Evolutionary conservation across 306 rosid species (phyloP).

Genomic region (Cotoneaster glaucophyllus): DNA sequence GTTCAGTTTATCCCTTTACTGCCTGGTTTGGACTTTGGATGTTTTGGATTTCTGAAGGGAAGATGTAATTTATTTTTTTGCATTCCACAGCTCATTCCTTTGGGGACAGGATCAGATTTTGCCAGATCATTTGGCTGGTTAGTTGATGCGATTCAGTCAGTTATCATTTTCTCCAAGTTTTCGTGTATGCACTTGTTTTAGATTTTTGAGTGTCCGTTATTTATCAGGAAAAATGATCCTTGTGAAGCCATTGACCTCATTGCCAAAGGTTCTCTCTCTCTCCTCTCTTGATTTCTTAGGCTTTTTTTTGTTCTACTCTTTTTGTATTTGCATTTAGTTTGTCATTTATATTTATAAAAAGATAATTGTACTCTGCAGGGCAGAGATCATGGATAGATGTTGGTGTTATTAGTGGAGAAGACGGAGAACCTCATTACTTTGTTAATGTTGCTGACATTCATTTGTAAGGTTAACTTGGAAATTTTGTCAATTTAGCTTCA

Average conservation of each 20-base stretch:
- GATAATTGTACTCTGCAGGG: conserved; percentile 40
- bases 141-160: conserved; percentile 22
- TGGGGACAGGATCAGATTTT: conserved; percentile 96
- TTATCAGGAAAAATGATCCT: conserved; percentile 78
- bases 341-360: conserved; percentile 13
- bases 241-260: conserved; percentile 76
- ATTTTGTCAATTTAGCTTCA: conserved; percentile 14
- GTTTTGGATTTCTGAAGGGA: conserved; percentile 15
- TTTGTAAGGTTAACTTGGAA: conserved; percentile 63
- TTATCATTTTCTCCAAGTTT: not conserved
- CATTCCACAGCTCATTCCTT: conserved; percentile 77
- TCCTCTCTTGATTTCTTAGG: not conserved
- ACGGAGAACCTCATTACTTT: conserved; percentile 61
- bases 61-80: conserved; percentile 19
- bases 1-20: not conserved
- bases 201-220: conserved; percentile 14
- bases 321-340: conserved; percentile 10
- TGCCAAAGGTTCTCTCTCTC: conserved; percentile 45
- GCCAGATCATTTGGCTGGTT: conserved; percentile 88
- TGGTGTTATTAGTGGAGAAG: conserved; percentile 63
- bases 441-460: conserved; percentile 90
- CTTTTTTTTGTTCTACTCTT: not conserved
- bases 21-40: not conserved
- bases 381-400: conserved; percentile 64
- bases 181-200: conserved; percentile 4